Percentiles rank a stretch among this genome's conserved stretches.
Conservation (phyloP, 2,329 filamentous ascomycete species). For the Hypoxylon sp. region DNA sequence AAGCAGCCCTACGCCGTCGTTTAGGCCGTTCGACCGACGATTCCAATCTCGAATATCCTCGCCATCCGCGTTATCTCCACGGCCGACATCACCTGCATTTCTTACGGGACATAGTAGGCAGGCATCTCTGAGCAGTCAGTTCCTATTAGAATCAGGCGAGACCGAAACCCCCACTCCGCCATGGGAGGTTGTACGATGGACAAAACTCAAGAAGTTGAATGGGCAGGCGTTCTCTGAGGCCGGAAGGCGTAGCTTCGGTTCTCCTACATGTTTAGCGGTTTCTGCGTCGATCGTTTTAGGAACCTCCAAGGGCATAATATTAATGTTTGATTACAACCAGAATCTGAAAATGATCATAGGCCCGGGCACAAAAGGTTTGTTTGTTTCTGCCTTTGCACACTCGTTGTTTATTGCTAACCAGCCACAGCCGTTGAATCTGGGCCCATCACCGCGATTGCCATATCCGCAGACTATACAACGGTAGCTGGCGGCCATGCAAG, state of each 20-base stretch:
- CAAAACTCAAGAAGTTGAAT: constrained; percentile 88
- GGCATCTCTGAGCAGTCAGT: constrained; percentile 80
- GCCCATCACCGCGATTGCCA: constrained; percentile 84
- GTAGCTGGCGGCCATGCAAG: constrained; percentile 90
- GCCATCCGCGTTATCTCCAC: constrained; percentile 69
- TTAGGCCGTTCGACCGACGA: constrained; percentile 92
- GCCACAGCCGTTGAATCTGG: constrained; percentile 86
- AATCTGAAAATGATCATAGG: constrained; percentile 94
- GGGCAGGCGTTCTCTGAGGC: constrained; percentile 92
- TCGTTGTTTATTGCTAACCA: constrained; percentile 49
- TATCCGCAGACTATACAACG: constrained; percentile 94
- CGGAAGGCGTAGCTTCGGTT: constrained; percentile 91
- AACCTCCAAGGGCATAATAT: constrained; percentile 91
- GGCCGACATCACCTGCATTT: constrained; percentile 82
- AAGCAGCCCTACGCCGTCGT: constrained; percentile 80
- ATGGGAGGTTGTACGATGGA: constrained; percentile 98
- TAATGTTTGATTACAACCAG: constrained; percentile 98
- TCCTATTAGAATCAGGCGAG: constrained; percentile 72
- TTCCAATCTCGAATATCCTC: constrained; percentile 88
- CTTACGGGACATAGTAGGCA: constrained; percentile 82
- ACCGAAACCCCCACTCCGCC: constrained; percentile 80
- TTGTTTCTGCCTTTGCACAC: constrained; percentile 45
- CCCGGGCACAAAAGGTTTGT: constrained; percentile 89
- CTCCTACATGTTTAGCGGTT: constrained; percentile 88
- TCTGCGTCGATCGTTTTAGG: constrained; percentile 90